Percentiles rank a stretch among this genome's conserved stretches.
Evolutionary conservation across 305 asterid species (phyloP).

Genomic region (Euphrasia arctica): DNA sequence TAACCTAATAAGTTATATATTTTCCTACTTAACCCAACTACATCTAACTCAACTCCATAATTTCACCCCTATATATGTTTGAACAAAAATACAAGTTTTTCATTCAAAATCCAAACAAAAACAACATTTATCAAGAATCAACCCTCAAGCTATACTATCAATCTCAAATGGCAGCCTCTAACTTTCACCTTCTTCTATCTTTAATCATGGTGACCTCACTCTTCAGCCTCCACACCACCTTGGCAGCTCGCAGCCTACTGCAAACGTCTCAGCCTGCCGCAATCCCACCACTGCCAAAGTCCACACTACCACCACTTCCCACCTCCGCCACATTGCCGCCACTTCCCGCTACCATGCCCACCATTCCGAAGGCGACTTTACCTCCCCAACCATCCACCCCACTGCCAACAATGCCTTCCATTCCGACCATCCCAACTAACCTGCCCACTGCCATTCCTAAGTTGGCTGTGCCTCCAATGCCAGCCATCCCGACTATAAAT

Average conservation of each 20-base stretch:
- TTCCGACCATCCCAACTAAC: background rate
- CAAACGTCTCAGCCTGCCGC: constrained; percentile 32
- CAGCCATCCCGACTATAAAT: background rate
- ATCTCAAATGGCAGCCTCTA: constrained; percentile 30
- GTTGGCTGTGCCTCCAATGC: no score
- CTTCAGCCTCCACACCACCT: constrained; percentile 18
- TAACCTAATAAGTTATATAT: constrained; percentile 17
- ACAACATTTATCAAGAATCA: background rate
- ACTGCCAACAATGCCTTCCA: constrained; percentile 28
- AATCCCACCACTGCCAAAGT: constrained; percentile 34
- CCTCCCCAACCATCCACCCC: background rate
- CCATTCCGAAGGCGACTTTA: background rate
- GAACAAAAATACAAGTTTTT: background rate
- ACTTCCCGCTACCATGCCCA: constrained; percentile 10
- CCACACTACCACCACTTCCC: constrained; percentile 16
- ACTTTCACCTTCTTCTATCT: constrained; percentile 11
- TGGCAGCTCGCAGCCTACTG: constrained; percentile 26
- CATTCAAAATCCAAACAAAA: background rate
- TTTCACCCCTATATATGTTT: constrained; percentile 21
- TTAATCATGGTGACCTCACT: constrained; percentile 24
- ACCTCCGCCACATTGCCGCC: constrained; percentile 11
- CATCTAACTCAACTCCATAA: constrained; percentile 17
- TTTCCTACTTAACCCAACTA: constrained; percentile 8
- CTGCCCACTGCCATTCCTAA: background rate
- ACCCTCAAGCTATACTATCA: background rate